Base-by-base conservation (phyloP, 768 basidiomycete genomes). In the Dacryopinax primogenitus region DNA sequence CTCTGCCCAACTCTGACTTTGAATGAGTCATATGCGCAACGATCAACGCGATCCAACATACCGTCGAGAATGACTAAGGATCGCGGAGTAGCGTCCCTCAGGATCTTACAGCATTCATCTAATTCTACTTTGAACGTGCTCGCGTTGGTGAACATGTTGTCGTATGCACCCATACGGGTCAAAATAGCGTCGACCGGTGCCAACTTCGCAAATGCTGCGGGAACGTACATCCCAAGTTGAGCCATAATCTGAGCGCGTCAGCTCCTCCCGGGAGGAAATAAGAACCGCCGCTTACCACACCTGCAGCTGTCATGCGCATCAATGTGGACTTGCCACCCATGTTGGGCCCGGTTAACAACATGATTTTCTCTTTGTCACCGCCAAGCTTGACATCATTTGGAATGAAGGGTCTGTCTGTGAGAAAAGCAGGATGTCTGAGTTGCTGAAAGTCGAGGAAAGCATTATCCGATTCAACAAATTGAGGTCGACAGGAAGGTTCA, bases 61-160 rank as follows among this genome's bases (percentile, higher is more conserved):
- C 92, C 94, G 73, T 99, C 96, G 18, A 99, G 77, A 65, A 99
- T 94, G 65, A 98, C 93, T 62, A 99, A 73, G 0, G 95, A 96
- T 66, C 84, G 88, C 0, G 96, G 94, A 3, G 96, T 96, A 7
- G 92, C 92, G 72, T 97, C 88, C 18, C 90, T 83, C 39, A 97
- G 79, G 70, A 97, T 94, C 75, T 95, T 95, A 74, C 88, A 93
- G 70, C 92, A 92, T 82, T 99, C 96, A 73, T 98, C 96, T 65
- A 99, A 78, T 73, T 99, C 96, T 23, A 99, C 96, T 74, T 97
- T 96, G 83, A 98, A 99, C 0, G 95, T 97, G 75, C 91, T 92
- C 0, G 92, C 83, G 69, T 91, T 86, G 1, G 89, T 86, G 74
- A 93, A 94, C 88, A 95, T 92, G 72, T 93, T 93, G 71, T 98